phyloP scores from a whole-genome alignment of 495 filamentous ascomycete genomes.

The Bacidia rubella region DNA sequence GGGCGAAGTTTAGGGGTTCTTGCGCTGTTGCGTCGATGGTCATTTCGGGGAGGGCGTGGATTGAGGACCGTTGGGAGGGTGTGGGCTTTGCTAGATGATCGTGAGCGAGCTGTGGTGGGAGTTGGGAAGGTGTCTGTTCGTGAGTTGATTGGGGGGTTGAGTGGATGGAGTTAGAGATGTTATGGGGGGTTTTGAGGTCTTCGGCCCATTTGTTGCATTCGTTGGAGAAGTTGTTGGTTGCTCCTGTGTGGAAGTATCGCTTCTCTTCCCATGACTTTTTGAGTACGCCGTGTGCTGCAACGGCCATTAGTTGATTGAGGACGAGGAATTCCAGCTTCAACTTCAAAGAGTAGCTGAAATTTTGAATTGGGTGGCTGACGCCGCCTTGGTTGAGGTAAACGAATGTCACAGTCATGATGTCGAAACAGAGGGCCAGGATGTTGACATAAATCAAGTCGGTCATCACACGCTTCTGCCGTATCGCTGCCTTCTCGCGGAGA shows the following conservation, averaged over 20 bases:
- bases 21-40: neutral
- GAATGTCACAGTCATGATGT: constrained; percentile 16
- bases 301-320: constrained; percentile 24
- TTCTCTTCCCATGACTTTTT: constrained; percentile 7
- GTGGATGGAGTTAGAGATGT: neutral
- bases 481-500: constrained; percentile 21
- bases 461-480: constrained; percentile 22
- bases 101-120: too few relatives aligned
- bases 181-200: neutral
- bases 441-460: constrained; percentile 34
- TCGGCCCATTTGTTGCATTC: constrained; percentile 1
- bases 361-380: constrained; percentile 21
- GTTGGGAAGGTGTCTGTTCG: neutral
- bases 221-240: neutral
- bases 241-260: constrained; percentile 7
- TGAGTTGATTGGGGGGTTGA: neutral
- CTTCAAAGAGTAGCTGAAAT: constrained; percentile 26
- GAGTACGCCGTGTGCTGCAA: constrained; percentile 12
- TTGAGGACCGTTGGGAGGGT: neutral
- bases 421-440: constrained; percentile 26
- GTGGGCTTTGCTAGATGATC: too few relatives aligned
- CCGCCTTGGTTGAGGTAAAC: constrained; percentile 13
- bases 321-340: constrained; percentile 28
- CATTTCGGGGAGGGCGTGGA: neutral
- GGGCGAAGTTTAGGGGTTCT: neutral